phyloP scores from a whole-genome alignment of 306 rosid genomes.

The Comarum palustre region DNA sequence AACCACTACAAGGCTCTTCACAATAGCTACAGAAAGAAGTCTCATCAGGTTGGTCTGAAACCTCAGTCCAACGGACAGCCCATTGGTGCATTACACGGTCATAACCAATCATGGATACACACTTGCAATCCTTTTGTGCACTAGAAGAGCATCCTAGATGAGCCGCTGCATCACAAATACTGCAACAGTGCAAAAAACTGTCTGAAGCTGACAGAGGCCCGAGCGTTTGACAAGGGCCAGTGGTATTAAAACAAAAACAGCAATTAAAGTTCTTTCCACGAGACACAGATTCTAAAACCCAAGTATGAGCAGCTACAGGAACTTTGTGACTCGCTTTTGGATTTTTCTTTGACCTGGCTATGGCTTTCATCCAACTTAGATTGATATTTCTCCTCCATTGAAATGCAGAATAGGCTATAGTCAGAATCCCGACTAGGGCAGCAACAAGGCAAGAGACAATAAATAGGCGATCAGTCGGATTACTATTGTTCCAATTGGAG shows the following conservation, averaged over 20 bases:
- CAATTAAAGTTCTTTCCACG: constrained; percentile 90
- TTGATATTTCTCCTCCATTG: constrained; percentile 98
- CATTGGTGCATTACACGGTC: constrained; percentile 84
- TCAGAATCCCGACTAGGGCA: constrained; percentile 80
- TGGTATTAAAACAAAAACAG: constrained; percentile 77
- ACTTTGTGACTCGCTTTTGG: constrained; percentile 71
- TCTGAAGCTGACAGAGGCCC: constrained; percentile 81
- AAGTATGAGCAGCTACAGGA: constrained; percentile 71
- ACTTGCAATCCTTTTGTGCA: constrained; percentile 90
- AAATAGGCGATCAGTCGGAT: constrained; percentile 75
- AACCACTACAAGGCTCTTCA: constrained; percentile 91
- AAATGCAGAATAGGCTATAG: constrained; percentile 85
- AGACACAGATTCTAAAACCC: constrained; percentile 73
- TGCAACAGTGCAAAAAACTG: constrained; percentile 71
- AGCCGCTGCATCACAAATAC: constrained; percentile 81
- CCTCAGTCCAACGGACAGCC: constrained; percentile 96
- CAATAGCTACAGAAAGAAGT: constrained; percentile 79
- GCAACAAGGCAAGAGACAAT: constrained; percentile 64
- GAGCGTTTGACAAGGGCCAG: constrained; percentile 77
- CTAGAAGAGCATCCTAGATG: constrained; percentile 79
- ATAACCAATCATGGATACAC: constrained; percentile 81
- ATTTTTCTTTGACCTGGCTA: constrained; percentile 85
- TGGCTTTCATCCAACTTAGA: constrained; percentile 93
- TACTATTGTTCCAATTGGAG: constrained; percentile 69
- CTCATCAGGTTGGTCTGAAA: constrained; percentile 83